These are phyloP conservation scores for Pogostemon cablin DNA, from an alignment of 257 asterid species.

Conservation along the genomic window DNA sequence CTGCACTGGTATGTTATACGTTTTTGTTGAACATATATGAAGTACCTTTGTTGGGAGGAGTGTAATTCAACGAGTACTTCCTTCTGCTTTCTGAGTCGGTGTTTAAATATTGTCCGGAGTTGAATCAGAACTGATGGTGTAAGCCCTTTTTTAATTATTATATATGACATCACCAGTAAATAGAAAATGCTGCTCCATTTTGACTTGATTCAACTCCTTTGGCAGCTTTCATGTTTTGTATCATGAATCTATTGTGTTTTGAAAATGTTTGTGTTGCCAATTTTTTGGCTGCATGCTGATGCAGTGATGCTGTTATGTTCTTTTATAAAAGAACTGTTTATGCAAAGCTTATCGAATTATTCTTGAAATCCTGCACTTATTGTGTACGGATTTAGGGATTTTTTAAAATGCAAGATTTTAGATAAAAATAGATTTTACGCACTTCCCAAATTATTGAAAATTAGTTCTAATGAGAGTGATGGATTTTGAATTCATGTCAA, in stretches of 20 bases:
- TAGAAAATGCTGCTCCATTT: conserved; percentile 10
- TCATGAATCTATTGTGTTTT: background rate
- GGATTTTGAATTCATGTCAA: too few relatives aligned
- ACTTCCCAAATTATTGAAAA: too few relatives aligned
- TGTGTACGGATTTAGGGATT: too few relatives aligned
- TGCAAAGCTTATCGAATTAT: too few relatives aligned
- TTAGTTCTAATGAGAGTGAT: too few relatives aligned
- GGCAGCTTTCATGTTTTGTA: conserved; percentile 8
- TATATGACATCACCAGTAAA: background rate
- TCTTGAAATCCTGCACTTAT: too few relatives aligned
- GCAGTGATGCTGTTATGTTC: too few relatives aligned
- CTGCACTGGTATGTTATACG: conserved; percentile 63
- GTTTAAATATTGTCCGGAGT: conserved; percentile 14
- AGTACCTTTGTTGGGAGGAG: background rate
- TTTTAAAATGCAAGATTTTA: too few relatives aligned
- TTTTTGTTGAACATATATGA: background rate
- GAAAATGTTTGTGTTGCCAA: too few relatives aligned
- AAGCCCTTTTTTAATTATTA: background rate
- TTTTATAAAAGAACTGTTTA: too few relatives aligned
- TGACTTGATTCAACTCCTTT: background rate
- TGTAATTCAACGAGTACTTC: background rate
- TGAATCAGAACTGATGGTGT: conserved; percentile 16
- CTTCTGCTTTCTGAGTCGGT: background rate
- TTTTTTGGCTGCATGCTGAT: too few relatives aligned
- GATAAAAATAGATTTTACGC: too few relatives aligned